Evolutionary conservation across 2,329 filamentous ascomycete species (phyloP).

Genomic region (Epichloe bromicola): DNA sequence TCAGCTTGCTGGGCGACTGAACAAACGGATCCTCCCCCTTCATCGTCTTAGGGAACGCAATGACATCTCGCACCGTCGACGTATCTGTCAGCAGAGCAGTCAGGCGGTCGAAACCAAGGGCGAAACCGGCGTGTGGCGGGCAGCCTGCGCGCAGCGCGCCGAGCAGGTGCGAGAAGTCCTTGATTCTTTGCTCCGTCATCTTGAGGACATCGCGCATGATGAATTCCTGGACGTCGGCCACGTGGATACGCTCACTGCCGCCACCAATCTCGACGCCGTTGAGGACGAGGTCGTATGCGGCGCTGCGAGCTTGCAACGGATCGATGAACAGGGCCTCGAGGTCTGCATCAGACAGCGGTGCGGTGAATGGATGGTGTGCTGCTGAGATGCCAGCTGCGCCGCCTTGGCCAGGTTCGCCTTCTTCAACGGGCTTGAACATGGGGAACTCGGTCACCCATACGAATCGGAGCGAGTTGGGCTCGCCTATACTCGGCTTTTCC

Average conservation of each 20-base stretch:
- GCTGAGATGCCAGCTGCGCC: constrained; percentile 68
- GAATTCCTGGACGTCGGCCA: constrained; percentile 68
- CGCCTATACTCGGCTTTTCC: constrained; percentile 22
- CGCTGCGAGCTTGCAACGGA: constrained; percentile 61
- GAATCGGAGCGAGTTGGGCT: constrained; percentile 43
- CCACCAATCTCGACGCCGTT: constrained; percentile 93
- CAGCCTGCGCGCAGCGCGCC: constrained; percentile 74
- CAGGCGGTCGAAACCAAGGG: constrained; percentile 81
- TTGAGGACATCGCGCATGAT: constrained; percentile 73
- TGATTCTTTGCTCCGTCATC: constrained; percentile 59
- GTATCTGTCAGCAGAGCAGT: constrained; percentile 67
- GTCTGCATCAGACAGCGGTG: constrained; percentile 59
- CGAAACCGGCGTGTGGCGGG: constrained; percentile 88
- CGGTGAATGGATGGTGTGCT: constrained; percentile 93
- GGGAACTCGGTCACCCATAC: constrained; percentile 87
- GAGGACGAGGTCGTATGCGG: constrained; percentile 91
- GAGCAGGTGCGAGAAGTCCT: constrained; percentile 74
- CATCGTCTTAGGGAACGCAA: constrained; percentile 91
- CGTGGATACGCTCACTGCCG: constrained; percentile 84
- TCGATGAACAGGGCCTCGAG: constrained; percentile 60
- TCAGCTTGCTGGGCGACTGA: constrained; percentile 59
- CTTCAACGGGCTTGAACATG: constrained; percentile 66
- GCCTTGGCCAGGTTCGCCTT: constrained; percentile 61
- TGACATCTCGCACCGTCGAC: constrained; percentile 77
- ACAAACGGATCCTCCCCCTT: constrained; percentile 74